Percentiles rank a stretch among this genome's conserved stretches.
Conservation (phyloP, 345 rosid genomes). For the Noccaea caerulescens region DNA sequence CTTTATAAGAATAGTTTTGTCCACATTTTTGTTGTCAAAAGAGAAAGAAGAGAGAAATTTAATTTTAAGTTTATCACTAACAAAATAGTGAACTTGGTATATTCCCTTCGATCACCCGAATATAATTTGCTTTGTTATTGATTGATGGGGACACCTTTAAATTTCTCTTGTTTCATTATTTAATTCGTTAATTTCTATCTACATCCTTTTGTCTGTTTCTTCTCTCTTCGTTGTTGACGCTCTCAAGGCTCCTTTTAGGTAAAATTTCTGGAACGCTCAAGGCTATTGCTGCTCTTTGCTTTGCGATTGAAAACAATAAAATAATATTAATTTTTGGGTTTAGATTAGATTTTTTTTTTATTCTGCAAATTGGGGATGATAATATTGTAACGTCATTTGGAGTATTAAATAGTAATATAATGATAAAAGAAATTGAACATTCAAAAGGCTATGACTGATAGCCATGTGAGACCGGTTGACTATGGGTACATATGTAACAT, state of each 20-base stretch:
- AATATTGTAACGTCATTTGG: not conserved
- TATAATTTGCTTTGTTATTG: conserved; percentile 45
- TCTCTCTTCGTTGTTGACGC: conserved; percentile 34
- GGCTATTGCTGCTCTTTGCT: conserved; percentile 31
- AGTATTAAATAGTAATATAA: not conserved
- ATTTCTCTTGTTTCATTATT: conserved; percentile 24
- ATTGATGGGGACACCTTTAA: conserved; percentile 52
- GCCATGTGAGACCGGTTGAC: conserved; percentile 38
- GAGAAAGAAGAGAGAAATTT: too few species aligned
- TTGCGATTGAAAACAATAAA: conserved; percentile 14
- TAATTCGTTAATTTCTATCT: conserved; percentile 26
- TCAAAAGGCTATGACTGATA: conserved; percentile 25
- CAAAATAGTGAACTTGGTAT: too few species aligned
- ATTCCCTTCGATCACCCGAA: too few species aligned
- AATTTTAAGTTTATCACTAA: too few species aligned
- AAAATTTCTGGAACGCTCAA: conserved; percentile 11
- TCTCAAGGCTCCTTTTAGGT: conserved; percentile 31
- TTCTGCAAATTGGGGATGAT: not conserved
- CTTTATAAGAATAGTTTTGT: too few species aligned
- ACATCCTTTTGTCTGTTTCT: conserved; percentile 34
- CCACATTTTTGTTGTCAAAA: too few species aligned
- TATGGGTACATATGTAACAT: conserved; percentile 31
- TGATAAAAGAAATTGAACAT: conserved; percentile 2
- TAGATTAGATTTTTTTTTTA: too few species aligned
- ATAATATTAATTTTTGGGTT: not conserved